These are phyloP conservation scores for Boletales sp. DNA, from an alignment of 768 basidiomycete genomes.

Conservation along the genomic window DNA sequence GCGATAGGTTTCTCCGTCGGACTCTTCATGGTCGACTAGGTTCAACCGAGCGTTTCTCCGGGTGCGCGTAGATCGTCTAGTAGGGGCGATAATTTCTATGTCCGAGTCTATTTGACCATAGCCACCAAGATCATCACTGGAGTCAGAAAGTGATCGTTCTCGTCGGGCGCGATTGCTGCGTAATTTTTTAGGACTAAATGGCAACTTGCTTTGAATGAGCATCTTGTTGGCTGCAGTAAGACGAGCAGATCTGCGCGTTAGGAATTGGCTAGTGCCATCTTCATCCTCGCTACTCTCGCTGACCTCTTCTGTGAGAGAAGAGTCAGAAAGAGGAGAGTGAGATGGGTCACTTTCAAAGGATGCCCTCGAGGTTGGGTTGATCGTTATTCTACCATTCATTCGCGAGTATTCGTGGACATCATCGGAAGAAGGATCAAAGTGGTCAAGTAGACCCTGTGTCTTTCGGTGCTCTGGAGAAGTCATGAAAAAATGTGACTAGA, in stretches of 20 bases:
- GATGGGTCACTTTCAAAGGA: conserved; percentile 12
- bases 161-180: conserved; percentile 32
- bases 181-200: conserved; percentile 68
- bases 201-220: conserved; percentile 37
- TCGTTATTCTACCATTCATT: conserved; percentile 35
- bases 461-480: conserved; percentile 42
- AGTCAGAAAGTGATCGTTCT: conserved; percentile 27
- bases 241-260: conserved; percentile 18
- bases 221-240: conserved; percentile 2
- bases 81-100: conserved; percentile 16
- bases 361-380: conserved; percentile 18
- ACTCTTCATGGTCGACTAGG: conserved; percentile 29
- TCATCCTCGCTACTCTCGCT: conserved; percentile 16
- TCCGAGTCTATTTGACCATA: conserved; percentile 34
- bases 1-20: conserved; percentile 32
- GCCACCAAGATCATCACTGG: conserved; percentile 40
- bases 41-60: conserved; percentile 38
- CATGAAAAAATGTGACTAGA: conserved; percentile 7
- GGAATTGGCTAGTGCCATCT: background rate
- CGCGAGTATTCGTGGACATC: conserved; percentile 59
- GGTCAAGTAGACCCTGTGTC: conserved; percentile 37
- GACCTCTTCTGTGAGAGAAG: conserved; percentile 29
- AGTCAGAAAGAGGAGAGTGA: conserved; percentile 9
- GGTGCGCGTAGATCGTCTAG: conserved; percentile 49
- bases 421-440: conserved; percentile 59